A percentile compares a stretch with the other conserved stretches of the same genome.
Evolutionary conservation across 768 basidiomycete genomes (phyloP).

Genomic region (Leccinellum luteum): DNA sequence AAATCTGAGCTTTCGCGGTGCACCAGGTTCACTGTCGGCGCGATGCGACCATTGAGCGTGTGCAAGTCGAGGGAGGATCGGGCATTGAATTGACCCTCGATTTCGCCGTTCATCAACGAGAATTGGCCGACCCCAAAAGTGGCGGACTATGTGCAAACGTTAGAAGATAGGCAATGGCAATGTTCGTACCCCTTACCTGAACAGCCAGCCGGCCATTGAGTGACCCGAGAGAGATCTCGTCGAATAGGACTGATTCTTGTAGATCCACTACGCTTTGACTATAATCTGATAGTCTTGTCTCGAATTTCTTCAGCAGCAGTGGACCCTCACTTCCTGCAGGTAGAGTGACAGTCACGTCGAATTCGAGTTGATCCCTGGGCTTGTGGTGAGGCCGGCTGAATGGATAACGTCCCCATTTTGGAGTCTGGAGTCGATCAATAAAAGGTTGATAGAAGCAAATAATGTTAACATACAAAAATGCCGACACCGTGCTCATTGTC

Average conservation of each 20-base stretch:
- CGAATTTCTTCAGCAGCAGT: slow-evolving; percentile 39
- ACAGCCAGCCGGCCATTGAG: slow-evolving; percentile 35
- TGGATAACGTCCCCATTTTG: background rate
- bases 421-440: slow-evolving; percentile 31
- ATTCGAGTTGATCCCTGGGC: slow-evolving; percentile 23
- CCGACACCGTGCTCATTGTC: slow-evolving; percentile 30
- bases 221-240: slow-evolving; percentile 33
- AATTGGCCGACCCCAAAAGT: slow-evolving; percentile 27
- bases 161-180: background rate
- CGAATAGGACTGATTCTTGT: slow-evolving; percentile 35
- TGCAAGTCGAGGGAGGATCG: slow-evolving; percentile 33
- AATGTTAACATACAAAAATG: slow-evolving; percentile 29
- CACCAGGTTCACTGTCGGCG: slow-evolving; percentile 36
- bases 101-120: slow-evolving; percentile 43
- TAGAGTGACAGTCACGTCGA: slow-evolving; percentile 37
- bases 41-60: slow-evolving; percentile 42
- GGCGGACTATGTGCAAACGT: slow-evolving; percentile 30
- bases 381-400: background rate
- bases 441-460: background rate
- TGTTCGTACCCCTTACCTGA: slow-evolving; percentile 26
- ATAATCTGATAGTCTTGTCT: slow-evolving; percentile 42
- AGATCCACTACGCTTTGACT: slow-evolving; percentile 37
- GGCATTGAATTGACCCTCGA: slow-evolving; percentile 43
- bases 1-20: slow-evolving; percentile 26
- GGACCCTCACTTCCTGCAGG: slow-evolving; percentile 29